phyloP scores from a whole-genome alignment of 495 filamentous ascomycete species.

The Trichocladium uniseriatum region DNA sequence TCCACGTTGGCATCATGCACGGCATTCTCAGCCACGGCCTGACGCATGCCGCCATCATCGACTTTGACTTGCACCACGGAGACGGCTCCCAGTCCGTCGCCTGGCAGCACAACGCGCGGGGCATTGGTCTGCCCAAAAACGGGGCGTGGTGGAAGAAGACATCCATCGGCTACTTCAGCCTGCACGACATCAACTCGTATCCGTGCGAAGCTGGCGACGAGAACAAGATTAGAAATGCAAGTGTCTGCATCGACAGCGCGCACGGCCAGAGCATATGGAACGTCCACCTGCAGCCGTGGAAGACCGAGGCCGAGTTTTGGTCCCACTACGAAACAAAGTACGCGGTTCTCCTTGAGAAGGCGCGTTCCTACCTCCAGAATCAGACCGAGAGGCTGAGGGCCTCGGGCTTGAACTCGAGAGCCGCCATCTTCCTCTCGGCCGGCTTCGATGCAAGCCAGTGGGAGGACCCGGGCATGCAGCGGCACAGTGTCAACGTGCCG shows the following conservation, averaged over 20 bases:
- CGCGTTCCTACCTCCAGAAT: conserved; percentile 58
- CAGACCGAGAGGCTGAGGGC: conserved; percentile 55
- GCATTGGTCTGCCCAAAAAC: conserved; percentile 49
- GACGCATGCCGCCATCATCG: conserved; percentile 91
- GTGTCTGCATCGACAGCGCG: conserved; percentile 82
- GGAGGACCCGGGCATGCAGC: conserved; percentile 86
- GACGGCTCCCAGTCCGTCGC: conserved; percentile 91
- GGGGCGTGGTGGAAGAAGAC: conserved; percentile 64
- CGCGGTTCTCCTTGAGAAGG: conserved; percentile 63
- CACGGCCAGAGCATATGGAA: conserved; percentile 94
- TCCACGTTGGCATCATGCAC: conserved; percentile 91
- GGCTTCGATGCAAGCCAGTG: conserved; percentile 96
- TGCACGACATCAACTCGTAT: conserved; percentile 97
- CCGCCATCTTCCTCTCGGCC: conserved; percentile 86
- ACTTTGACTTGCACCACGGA: conserved; percentile 95
- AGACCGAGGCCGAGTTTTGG: conserved; percentile 77
- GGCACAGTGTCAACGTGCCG: conserved; percentile 88
- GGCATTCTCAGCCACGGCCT: conserved; percentile 71
- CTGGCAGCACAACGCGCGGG: conserved; percentile 71
- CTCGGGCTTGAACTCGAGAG: conserved; percentile 51
- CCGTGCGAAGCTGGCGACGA: conserved; percentile 85
- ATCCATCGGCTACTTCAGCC: conserved; percentile 85
- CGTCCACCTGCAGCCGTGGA: conserved; percentile 85
- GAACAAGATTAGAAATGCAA: conserved; percentile 84
- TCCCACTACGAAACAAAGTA: conserved; percentile 71